These are phyloP conservation scores for Coemansia sp. DNA, from an alignment of 192 early-diverging fungal genomes.

Conservation along the genomic window DNA sequence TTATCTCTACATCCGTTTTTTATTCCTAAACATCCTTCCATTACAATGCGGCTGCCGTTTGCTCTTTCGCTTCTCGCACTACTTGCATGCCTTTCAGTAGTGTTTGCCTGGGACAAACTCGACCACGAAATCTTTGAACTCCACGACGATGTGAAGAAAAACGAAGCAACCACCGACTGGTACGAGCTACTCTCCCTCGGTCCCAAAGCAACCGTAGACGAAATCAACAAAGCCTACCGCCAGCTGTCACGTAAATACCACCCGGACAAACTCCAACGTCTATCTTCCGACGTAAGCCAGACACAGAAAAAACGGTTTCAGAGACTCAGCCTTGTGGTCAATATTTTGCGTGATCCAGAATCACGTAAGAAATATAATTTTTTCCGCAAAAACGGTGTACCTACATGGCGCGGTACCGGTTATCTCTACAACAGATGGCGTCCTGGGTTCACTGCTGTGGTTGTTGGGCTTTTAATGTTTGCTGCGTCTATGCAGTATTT, in stretches of 20 bases:
- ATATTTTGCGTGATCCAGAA: constrained; percentile 64
- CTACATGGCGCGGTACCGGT: constrained; percentile 76
- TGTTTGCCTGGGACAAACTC: constrained; percentile 54
- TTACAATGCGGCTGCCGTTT: neutral
- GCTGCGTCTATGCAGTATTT: constrained; percentile 67
- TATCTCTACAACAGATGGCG: constrained; percentile 74
- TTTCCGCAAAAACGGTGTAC: constrained; percentile 79
- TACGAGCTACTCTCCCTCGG: constrained; percentile 66
- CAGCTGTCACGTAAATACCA: constrained; percentile 70
- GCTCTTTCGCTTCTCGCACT: neutral
- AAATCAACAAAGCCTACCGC: constrained; percentile 69
- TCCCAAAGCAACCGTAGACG: constrained; percentile 55
- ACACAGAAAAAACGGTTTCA: constrained; percentile 64
- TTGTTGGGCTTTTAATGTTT: constrained; percentile 60
- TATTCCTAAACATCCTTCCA: neutral
- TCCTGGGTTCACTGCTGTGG: constrained; percentile 66
- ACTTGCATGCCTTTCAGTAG: neutral
- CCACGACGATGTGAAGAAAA: constrained; percentile 70
- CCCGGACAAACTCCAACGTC: constrained; percentile 72
- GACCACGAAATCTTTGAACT: constrained; percentile 87
- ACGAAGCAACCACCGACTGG: constrained; percentile 60
- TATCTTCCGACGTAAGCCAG: constrained; percentile 21
- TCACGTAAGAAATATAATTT: constrained; percentile 76
- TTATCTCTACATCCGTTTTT: too few species aligned
- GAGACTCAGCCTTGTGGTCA: constrained; percentile 63